These are phyloP conservation scores for Fusarium protoensiforme DNA, from an alignment of 2,329 filamentous ascomycete genomes.

Conservation along the genomic window DNA sequence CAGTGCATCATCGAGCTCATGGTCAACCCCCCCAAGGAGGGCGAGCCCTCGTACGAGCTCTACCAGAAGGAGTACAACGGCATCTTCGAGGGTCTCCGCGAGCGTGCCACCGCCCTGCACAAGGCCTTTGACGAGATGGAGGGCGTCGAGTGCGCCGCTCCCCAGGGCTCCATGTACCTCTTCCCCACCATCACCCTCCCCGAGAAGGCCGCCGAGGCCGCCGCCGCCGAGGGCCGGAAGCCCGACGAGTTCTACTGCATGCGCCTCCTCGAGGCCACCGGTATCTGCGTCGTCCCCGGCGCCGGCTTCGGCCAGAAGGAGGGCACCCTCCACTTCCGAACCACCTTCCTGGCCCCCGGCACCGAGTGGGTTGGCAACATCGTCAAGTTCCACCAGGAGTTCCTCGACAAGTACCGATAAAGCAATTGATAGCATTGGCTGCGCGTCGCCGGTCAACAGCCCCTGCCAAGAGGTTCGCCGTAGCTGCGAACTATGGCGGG, in stretches of 20 bases:
- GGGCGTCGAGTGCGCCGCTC: conserved; percentile 88
- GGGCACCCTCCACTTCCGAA: conserved; percentile 91
- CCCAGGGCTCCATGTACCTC: conserved; percentile 98
- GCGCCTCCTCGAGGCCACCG: conserved; percentile 89
- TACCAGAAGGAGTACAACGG: conserved; percentile 87
- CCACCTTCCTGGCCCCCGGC: conserved; percentile 94
- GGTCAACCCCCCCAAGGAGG: conserved; percentile 91
- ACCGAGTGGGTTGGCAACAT: conserved; percentile 94
- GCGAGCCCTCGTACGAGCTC: conserved; percentile 84
- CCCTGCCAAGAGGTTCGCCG: background rate
- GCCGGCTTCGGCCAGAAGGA: conserved; percentile 95
- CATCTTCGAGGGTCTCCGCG: conserved; percentile 81
- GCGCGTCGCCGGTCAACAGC: background rate
- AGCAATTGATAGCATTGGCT: background rate
- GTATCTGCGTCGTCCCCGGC: conserved; percentile 93
- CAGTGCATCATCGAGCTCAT: conserved; percentile 98
- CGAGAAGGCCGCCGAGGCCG: conserved; percentile 79
- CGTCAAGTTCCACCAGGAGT: conserved; percentile 89
- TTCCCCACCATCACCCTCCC: conserved; percentile 93
- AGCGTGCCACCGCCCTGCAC: conserved; percentile 87
- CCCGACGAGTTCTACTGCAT: conserved; percentile 96
- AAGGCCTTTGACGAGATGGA: conserved; percentile 95
- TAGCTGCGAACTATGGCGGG: conserved; percentile 12
- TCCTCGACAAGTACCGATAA: conserved; percentile 82
- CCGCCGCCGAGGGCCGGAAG: conserved; percentile 75